These are phyloP conservation scores for Drechslerella coelobrocha DNA, from an alignment of 2,329 filamentous ascomycete genomes.

Conservation along the genomic window DNA sequence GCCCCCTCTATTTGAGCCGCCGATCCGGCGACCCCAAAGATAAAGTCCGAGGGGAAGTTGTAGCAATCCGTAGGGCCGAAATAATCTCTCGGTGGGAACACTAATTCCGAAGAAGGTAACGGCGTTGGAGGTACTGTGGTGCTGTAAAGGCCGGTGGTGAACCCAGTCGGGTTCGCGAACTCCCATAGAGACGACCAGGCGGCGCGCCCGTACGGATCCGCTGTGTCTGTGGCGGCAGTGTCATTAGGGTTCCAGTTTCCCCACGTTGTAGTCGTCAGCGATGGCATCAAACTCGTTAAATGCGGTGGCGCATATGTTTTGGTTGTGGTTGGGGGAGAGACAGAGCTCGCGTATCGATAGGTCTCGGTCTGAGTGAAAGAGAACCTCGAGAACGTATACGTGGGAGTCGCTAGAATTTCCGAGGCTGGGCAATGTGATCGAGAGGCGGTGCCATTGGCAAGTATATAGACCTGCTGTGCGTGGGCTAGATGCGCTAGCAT, in stretches of 20 bases:
- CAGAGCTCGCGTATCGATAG: constrained; percentile 17
- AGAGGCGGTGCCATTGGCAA: constrained; percentile 11
- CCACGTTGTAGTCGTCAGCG: constrained; percentile 18
- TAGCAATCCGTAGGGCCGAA: constrained; percentile 23
- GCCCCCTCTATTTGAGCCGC: constrained; percentile 24
- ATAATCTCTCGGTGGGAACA: constrained; percentile 20
- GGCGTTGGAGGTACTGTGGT: constrained; percentile 22
- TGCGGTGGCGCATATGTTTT: constrained; percentile 12
- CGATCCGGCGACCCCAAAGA: constrained; percentile 19
- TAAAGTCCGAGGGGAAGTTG: constrained; percentile 19
- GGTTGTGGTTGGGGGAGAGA: constrained; percentile 5
- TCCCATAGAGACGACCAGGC: constrained; percentile 26
- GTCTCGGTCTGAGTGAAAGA: constrained; percentile 20
- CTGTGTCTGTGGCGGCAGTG: constrained; percentile 20
- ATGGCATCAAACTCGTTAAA: constrained; percentile 9
- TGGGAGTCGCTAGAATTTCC: constrained; percentile 11
- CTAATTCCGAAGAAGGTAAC: constrained; percentile 16
- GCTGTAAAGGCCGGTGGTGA: constrained; percentile 15
- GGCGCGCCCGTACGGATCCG: constrained; percentile 23
- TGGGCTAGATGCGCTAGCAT: background rate
- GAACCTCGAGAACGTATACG: constrained; percentile 21
- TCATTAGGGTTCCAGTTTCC: constrained; percentile 18
- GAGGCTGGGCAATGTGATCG: constrained; percentile 6
- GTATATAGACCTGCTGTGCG: constrained; percentile 18
- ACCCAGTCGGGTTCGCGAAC: constrained; percentile 14